phyloP scores from a whole-genome alignment of 176 grass and related monocot species.

The Hyparrhenia diplandra region DNA sequence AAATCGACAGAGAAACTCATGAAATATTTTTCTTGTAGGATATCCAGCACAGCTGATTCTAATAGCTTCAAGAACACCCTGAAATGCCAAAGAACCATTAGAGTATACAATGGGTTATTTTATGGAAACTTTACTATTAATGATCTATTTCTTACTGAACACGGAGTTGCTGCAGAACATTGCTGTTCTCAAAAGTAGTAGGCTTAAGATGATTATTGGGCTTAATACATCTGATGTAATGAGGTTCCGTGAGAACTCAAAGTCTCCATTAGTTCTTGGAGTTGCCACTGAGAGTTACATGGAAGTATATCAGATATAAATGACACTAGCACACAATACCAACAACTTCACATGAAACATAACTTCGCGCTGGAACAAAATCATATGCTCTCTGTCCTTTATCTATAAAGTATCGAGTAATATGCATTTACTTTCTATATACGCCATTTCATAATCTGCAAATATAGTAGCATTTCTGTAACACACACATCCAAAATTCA shows the following conservation, averaged over 20 bases:
- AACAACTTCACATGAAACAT: conserved; percentile 14
- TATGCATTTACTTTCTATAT: conserved; percentile 10
- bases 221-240: conserved; percentile 96
- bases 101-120: not conserved
- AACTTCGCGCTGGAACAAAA: not conserved
- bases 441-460: not conserved
- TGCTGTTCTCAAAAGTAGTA: conserved; percentile 73
- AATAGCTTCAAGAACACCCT: conserved; percentile 99
- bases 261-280: conserved; percentile 86
- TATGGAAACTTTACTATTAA: not conserved
- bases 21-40: conserved; percentile 89
- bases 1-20: conserved; percentile 81
- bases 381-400: conserved; percentile 6
- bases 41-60: conserved; percentile 97
- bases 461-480: not conserved
- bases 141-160: conserved; percentile 57
- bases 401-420: conserved; percentile 19
- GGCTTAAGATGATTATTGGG: conserved; percentile 92
- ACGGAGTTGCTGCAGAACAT: conserved; percentile 91
- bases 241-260: conserved; percentile 83
- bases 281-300: conserved; percentile 60
- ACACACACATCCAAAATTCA: not conserved
- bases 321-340: not conserved
- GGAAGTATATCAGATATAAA: conserved; percentile 23
- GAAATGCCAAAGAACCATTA: conserved; percentile 23